phyloP scores from a whole-genome alignment of 2,329 filamentous ascomycete species.

The Knufia petricola region DNA sequence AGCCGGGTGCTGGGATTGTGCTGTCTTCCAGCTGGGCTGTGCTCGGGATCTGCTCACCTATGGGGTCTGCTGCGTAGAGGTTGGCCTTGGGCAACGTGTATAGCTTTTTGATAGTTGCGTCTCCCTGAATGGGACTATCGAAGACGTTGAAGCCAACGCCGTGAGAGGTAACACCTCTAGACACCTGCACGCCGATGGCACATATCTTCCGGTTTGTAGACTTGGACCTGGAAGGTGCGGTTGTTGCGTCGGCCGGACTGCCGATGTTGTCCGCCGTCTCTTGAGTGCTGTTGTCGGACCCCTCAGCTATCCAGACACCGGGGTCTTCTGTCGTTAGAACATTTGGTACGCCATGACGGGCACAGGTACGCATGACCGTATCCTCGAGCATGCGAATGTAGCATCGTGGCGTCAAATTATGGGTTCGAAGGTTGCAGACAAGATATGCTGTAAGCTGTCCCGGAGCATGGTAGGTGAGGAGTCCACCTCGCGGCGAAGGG shows the following conservation, averaged over 20 bases:
- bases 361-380: conserved; percentile 59
- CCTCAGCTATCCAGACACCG: conserved; percentile 65
- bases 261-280: conserved; percentile 17
- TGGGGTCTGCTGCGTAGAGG: neutral
- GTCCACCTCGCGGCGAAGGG: conserved; percentile 70
- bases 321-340: conserved; percentile 60
- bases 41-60: neutral
- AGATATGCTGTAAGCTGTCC: conserved; percentile 92
- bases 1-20: conserved; percentile 11
- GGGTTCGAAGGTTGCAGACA: conserved; percentile 66
- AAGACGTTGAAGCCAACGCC: conserved; percentile 61
- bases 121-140: conserved; percentile 42
- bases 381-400: conserved; percentile 74
- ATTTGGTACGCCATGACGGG: conserved; percentile 50
- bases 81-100: conserved; percentile 4
- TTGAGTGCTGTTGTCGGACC: neutral
- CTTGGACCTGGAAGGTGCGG: conserved; percentile 12
- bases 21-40: neutral
- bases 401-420: conserved; percentile 58
- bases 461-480: conserved; percentile 91
- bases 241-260: neutral
- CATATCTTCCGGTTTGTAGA: conserved; percentile 62
- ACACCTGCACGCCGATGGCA: conserved; percentile 82
- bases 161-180: conserved; percentile 72
- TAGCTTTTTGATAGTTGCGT: neutral